These are phyloP conservation scores for Stemphylium vesicarium DNA, from an alignment of 2,329 filamentous ascomycete species.

Conservation along the genomic window DNA sequence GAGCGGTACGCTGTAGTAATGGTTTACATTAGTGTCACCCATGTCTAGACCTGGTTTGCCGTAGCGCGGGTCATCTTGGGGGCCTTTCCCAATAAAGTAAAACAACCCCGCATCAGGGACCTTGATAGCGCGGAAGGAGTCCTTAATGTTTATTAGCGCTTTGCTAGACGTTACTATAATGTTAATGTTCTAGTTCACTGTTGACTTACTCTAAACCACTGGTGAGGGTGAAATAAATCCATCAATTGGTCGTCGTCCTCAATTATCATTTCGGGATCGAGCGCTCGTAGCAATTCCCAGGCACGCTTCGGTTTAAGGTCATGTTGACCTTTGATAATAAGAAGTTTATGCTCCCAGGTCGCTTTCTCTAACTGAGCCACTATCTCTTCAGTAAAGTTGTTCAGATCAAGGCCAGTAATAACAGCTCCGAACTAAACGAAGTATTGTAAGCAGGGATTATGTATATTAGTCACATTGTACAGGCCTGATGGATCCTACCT, in stretches of 20 bases:
- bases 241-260: not conserved
- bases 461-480: not conserved
- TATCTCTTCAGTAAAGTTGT: conserved; percentile 5
- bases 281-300: conserved; percentile 2
- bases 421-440: conserved; percentile 3
- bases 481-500: not conserved
- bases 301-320: conserved; percentile 3
- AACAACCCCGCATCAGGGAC: conserved; percentile 5
- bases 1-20: conserved; percentile 6
- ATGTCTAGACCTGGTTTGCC: conserved; percentile 7
- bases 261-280: conserved; percentile 2
- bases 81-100: conserved; percentile 7
- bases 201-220: conserved; percentile 1
- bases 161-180: not conserved
- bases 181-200: not conserved
- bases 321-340: conserved; percentile 8
- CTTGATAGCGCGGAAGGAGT: not conserved
- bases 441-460: not conserved
- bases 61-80: conserved; percentile 4
- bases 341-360: conserved; percentile 7
- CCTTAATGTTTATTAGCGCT: not conserved
- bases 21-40: conserved; percentile 1
- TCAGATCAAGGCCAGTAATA: conserved; percentile 5
- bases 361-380: conserved; percentile 2
- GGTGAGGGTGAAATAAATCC: not conserved